phyloP scores from a whole-genome alignment of 345 rosid species.

The Odontarrhena argentea region DNA sequence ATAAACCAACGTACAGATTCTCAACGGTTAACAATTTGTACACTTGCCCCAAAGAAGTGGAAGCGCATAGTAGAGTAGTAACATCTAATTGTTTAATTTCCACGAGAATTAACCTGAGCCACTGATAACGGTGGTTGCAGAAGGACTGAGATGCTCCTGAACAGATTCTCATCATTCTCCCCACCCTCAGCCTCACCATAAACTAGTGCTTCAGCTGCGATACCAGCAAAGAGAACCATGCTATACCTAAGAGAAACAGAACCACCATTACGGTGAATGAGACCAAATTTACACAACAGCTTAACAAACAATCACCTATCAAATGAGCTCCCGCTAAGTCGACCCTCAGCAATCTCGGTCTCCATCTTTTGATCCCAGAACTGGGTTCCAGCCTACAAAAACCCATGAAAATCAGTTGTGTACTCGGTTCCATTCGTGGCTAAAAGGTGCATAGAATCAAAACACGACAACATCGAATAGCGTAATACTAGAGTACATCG shows the following conservation, averaged over 20 bases:
- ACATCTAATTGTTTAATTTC: background rate
- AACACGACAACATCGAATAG: background rate
- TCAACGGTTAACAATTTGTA: constrained; percentile 1
- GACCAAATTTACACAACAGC: background rate
- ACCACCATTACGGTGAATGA: constrained; percentile 30
- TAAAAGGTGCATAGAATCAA: constrained; percentile 15
- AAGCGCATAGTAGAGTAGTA: constrained; percentile 12
- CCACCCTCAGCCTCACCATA: constrained; percentile 97
- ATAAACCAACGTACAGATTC: constrained; percentile 7
- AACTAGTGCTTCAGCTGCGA: constrained; percentile 92
- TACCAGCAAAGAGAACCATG: constrained; percentile 96
- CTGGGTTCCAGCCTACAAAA: constrained; percentile 87
- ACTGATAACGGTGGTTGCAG: constrained; percentile 80
- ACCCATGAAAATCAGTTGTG: background rate
- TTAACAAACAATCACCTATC: constrained; percentile 57
- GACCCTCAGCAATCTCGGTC: constrained; percentile 82
- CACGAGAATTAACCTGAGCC: constrained; percentile 56
- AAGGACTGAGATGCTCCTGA: constrained; percentile 82
- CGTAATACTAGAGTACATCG: constrained; percentile 2
- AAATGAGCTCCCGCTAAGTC: constrained; percentile 70
- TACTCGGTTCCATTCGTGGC: constrained; percentile 13
- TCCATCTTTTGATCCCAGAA: constrained; percentile 95
- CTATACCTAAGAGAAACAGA: constrained; percentile 60
- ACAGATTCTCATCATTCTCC: constrained; percentile 92
- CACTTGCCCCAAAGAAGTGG: constrained; percentile 6